Evolutionary conservation across 2,329 filamentous ascomycete genomes (phyloP), one percentile per base, ranked within the genome.

Genomic region (Scedosporium aurantiacum): DNA sequence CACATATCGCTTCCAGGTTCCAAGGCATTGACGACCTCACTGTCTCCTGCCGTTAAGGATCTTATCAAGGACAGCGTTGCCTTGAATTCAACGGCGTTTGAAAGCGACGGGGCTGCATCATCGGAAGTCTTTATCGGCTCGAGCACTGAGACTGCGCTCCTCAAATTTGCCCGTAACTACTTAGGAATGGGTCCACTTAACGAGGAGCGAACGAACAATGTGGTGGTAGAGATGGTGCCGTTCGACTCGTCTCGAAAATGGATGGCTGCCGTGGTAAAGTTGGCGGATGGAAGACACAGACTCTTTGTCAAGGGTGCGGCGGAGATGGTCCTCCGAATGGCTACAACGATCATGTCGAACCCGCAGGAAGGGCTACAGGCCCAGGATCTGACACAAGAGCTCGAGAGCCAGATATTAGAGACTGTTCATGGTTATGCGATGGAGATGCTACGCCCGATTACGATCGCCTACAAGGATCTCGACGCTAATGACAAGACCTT

Each of bases 401-500:
- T 70, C n/a, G 68, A 71, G 3, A 64, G 65, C 21, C 69, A 68
- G 47, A 67, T 75, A 18, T 66, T 69, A n/a, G 67, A 65, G 16
- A 72, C 70, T 0, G 75, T 75, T 7, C 66, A 71, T 8, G 68
- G 69, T 12, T 90, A 90, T 67, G 88, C 88, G 1, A 81, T 80
- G 5, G 81, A 84, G 7, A 88, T 87, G 62, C 74, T 89, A 50
- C 80, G 86, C 59, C 87, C 86, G 0, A 86, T 89, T 63, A 85
- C 79, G 32, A 76, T 88, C 57, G 73, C 87, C 16, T 88, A 86
- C 70, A 82, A 82, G 47, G 86, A 89, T 65, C 87, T 87, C 63
- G 78, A 83, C n/a, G 76, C 57, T 2, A 45, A 62, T 1, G 65
- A 68, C 12, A 65, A 73, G 18, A 73, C 74, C 40, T 62, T 75